These are phyloP conservation scores for Phaeophleospora eucalypticola DNA, from an alignment of 2,329 filamentous ascomycete genomes.

Conservation along the genomic window DNA sequence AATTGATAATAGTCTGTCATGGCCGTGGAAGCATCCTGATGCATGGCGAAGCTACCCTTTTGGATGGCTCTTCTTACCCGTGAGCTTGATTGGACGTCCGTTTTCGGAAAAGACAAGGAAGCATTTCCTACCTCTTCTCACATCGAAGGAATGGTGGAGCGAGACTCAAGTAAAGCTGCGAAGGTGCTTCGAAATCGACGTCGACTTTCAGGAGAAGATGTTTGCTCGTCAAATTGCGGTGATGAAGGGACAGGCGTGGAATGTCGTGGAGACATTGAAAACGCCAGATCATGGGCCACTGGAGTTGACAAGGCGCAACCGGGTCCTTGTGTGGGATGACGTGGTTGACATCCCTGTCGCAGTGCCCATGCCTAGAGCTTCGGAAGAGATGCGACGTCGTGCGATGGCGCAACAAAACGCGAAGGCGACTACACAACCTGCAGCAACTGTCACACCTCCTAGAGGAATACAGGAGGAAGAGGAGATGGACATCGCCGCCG, in stretches of 20 bases:
- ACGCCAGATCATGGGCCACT: slow-evolving; percentile 86
- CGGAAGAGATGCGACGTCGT: slow-evolving; percentile 72
- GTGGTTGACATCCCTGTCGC: slow-evolving; percentile 93
- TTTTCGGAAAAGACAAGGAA: slow-evolving; percentile 91
- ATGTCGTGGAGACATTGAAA: slow-evolving; percentile 96
- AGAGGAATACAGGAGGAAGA: slow-evolving; percentile 34
- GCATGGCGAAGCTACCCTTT: slow-evolving; percentile 91
- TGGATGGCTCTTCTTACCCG: slow-evolving; percentile 95
- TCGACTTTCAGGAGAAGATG: slow-evolving; percentile 98
- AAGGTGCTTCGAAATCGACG: slow-evolving; percentile 82
- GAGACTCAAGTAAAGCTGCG: slow-evolving; percentile 86
- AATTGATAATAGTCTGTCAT: slow-evolving; percentile 96
- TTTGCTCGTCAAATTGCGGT: slow-evolving; percentile 97
- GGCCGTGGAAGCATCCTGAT: slow-evolving; percentile 99
- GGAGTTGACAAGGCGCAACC: slow-evolving; percentile 81
- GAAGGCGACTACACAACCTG: slow-evolving; percentile 7
- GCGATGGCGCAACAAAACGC: slow-evolving; percentile 33
- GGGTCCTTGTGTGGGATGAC: slow-evolving; percentile 97
- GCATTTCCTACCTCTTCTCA: slow-evolving; percentile 93
- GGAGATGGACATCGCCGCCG: slow-evolving; percentile 85
- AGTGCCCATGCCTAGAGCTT: slow-evolving; percentile 80
- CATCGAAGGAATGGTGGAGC: slow-evolving; percentile 94
- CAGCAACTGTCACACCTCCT: slow-evolving; percentile 20
- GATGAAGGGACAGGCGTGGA: slow-evolving; percentile 99
- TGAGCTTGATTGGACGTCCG: slow-evolving; percentile 90